Percentiles rank a stretch among this genome's conserved stretches.
phyloP scores from a whole-genome alignment of 2,329 filamentous ascomycete genomes.

The Cladosporium sp. region DNA sequence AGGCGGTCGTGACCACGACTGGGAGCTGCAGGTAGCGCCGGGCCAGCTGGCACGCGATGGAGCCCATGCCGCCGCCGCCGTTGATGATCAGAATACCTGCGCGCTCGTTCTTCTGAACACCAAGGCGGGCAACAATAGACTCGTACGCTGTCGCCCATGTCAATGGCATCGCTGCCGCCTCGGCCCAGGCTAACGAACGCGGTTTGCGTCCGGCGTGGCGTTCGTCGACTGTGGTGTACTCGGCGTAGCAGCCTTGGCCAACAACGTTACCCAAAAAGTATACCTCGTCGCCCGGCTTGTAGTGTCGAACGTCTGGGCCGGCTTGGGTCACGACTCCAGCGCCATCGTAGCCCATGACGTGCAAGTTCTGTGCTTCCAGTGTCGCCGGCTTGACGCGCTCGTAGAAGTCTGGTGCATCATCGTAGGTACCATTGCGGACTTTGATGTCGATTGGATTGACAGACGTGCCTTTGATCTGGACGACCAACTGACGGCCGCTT shows the following conservation, averaged over 20 bases:
- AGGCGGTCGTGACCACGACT: slow-evolving; percentile 40
- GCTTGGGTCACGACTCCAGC: slow-evolving; percentile 33
- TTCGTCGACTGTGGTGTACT: slow-evolving; percentile 39
- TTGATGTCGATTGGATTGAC: slow-evolving; percentile 39
- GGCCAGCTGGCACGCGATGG: slow-evolving; percentile 41
- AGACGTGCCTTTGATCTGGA: slow-evolving; percentile 34
- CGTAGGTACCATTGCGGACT: slow-evolving; percentile 28
- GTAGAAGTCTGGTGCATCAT: slow-evolving; percentile 35
- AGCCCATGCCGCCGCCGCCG: slow-evolving; percentile 41
- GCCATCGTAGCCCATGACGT: slow-evolving; percentile 41
- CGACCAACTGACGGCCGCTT: slow-evolving; percentile 31
- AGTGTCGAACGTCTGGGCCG: slow-evolving; percentile 29
- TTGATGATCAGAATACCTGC: slow-evolving; percentile 35
- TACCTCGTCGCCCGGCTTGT: slow-evolving; percentile 39
- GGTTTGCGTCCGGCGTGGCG: slow-evolving; percentile 37
- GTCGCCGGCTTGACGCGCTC: slow-evolving; percentile 14
- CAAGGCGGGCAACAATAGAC: slow-evolving; percentile 38
- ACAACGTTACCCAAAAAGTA: slow-evolving; percentile 38
- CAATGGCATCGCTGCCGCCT: slow-evolving; percentile 40
- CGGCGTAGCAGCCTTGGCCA: slow-evolving; percentile 38
- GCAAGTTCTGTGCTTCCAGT: slow-evolving; percentile 19
- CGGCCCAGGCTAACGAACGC: slow-evolving; percentile 32
- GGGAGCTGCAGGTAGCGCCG: slow-evolving; percentile 34
- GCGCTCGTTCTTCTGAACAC: slow-evolving; percentile 32
- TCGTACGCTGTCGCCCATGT: slow-evolving; percentile 42